A percentile compares a stretch with the other conserved stretches of the same genome.
Evolutionary conservation across 179 eudicot species (phyloP).

Genomic region (Spergularia azorica): DNA sequence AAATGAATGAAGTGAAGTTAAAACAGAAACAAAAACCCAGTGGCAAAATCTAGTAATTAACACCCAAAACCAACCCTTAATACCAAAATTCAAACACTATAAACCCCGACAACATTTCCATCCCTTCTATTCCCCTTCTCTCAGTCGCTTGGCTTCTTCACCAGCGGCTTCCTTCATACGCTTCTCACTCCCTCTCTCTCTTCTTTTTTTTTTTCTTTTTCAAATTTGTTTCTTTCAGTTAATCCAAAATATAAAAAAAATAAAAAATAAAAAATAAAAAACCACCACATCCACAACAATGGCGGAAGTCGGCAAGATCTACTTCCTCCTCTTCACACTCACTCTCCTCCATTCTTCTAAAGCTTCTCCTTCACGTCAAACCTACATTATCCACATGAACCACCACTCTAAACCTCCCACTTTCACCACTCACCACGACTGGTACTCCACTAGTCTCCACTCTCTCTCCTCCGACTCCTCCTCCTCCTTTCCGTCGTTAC

Average conservation of each 20-base stretch:
- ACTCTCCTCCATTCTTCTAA: constrained; percentile 27
- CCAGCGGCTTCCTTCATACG: neutral
- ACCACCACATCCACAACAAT: constrained; percentile 12
- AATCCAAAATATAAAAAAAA: too few species aligned
- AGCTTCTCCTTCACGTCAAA: constrained; percentile 21
- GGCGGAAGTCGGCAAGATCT: constrained; percentile 22
- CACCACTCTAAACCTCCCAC: constrained; percentile 40
- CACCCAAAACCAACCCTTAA: neutral
- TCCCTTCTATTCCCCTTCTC: neutral
- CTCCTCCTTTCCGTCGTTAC: constrained; percentile 23
- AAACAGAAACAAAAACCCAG: neutral
- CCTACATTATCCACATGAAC: constrained; percentile 75
- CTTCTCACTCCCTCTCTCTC: constrained; percentile 21
- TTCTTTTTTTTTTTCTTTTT: neutral
- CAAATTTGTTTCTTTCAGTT: neutral
- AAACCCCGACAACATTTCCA: constrained; percentile 37
- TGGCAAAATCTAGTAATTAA: constrained; percentile 19
- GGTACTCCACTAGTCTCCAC: constrained; percentile 57
- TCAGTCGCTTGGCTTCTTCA: neutral
- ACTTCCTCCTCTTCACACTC: constrained; percentile 15
- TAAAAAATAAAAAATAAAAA: too few species aligned
- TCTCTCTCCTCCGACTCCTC: constrained; percentile 30
- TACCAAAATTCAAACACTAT: constrained; percentile 29
- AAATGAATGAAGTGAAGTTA: neutral
- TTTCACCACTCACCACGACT: constrained; percentile 55